Percentiles rank a stretch among this genome's conserved stretches.
Evolutionary conservation across 164 flowering plant species (phyloP).

Genomic region (Protea cynaroides): DNA sequence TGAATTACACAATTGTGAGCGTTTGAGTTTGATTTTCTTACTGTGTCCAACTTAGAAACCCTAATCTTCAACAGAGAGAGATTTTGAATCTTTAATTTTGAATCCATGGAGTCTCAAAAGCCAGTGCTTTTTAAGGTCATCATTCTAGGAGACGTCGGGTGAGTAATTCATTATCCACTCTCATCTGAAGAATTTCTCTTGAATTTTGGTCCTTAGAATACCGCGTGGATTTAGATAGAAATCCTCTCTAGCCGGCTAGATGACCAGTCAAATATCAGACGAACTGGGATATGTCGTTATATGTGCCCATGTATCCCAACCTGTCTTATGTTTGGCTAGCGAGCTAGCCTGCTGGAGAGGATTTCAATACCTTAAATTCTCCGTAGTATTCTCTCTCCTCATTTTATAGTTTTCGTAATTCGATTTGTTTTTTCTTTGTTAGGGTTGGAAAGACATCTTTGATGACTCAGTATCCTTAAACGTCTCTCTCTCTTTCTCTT

Average conservation of each 20-base stretch:
- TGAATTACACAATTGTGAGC: background rate
- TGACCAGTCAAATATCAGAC: too few relatives aligned
- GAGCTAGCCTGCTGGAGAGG: too few relatives aligned
- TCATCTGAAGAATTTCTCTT: background rate
- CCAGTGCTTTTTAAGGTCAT: constrained; percentile 70
- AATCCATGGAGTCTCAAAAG: constrained; percentile 53
- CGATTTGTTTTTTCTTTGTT: constrained; percentile 13
- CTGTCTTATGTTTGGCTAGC: too few relatives aligned
- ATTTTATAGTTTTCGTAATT: background rate
- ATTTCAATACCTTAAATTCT: too few relatives aligned
- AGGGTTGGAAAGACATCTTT: constrained; percentile 90
- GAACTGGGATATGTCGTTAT: too few relatives aligned
- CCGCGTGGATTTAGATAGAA: too few relatives aligned
- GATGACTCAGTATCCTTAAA: constrained; percentile 74
- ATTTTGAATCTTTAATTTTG: background rate
- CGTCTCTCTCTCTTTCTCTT: background rate
- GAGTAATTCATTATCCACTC: constrained; percentile 5
- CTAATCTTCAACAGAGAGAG: constrained; percentile 2
- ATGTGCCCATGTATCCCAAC: too few relatives aligned
- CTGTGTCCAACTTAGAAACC: background rate
- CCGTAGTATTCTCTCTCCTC: too few relatives aligned
- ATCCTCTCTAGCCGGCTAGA: too few relatives aligned
- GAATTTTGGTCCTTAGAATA: too few relatives aligned
- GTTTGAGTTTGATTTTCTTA: background rate
- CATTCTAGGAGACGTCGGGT: constrained; percentile 78